Base-by-base conservation (phyloP, 2,329 filamentous ascomycete species). In the Talaromyces funiculosus region DNA sequence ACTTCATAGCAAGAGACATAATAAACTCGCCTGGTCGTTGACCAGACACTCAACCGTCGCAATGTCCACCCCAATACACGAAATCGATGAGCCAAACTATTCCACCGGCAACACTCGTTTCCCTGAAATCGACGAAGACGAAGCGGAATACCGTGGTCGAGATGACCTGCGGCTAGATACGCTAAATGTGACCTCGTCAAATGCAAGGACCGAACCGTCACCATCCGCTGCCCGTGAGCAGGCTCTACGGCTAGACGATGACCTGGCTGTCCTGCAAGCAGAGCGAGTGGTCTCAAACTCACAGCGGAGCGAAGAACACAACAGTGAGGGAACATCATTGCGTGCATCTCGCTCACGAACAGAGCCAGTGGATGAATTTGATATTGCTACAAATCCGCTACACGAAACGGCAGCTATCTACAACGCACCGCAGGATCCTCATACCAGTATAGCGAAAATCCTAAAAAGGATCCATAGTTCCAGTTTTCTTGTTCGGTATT, bases 371-470 rank as follows among this genome's bases (percentile, higher is more conserved):
- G 86, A 89, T 67, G 86, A 89, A 58, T 88, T 88, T 65, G 86
- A 88, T 64, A 79, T 81, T 49, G 83, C 84, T 22, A 89, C 87
- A 3, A 88, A 88, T 57, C 87, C 87, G 0, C 75, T 89, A 35
- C 86, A 90, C 67, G 86, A 89, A 69, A 84, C 84, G 67, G 80
- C 85, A 1, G 82, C 84, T 40, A 75, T 85, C 49, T 90, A 88
- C 72, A 84, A 83, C 66, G 86, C 86, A 0, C 83, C 85, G 0
- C 82, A 85, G 64, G 81, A 86, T 63, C 85, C 86, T 2, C 79
- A 80, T 10, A 88, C 82, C 10, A 83, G 76, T 14, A 73, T 90
- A 26, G 85, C 85, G 47, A 84, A 82, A 63, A 80, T 87, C 62
- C 81, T 90, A 69, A 88, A 87, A 68, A 81, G 79, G 68, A 72